These are phyloP conservation scores for Triticum turgidum DNA, from an alignment of 176 grass and related monocot genomes.

Conservation along the genomic window DNA sequence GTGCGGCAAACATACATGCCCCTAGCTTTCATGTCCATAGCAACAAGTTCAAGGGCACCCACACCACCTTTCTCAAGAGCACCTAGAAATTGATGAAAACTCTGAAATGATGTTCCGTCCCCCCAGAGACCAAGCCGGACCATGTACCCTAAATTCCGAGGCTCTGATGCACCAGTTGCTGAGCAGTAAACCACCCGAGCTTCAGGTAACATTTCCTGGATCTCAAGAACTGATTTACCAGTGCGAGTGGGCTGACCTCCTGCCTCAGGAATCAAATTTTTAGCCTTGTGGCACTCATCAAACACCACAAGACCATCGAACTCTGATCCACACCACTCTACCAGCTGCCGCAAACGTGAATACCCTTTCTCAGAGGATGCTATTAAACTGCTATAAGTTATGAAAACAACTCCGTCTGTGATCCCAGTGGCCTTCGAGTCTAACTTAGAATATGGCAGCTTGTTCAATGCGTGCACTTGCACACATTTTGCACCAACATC, in stretches of 20 bases:
- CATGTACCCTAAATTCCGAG: constrained; percentile 96
- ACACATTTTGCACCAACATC: constrained; percentile 94
- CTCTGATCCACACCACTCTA: constrained; percentile 83
- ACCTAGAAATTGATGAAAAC: constrained; percentile 76
- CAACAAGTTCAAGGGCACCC: constrained; percentile 96
- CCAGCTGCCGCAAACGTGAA: constrained; percentile 86
- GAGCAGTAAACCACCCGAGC: constrained; percentile 92
- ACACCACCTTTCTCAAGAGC: constrained; percentile 99
- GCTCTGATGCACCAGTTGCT: constrained; percentile 94
- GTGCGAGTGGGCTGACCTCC: constrained; percentile 83
- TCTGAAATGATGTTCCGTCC: constrained; percentile 70
- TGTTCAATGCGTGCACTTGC: constrained; percentile 95
- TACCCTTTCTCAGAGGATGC: constrained; percentile 89
- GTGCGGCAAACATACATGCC: constrained; percentile 97
- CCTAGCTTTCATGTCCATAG: constrained; percentile 99
- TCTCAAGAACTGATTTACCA: constrained; percentile 86
- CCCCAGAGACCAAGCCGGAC: constrained; percentile 94
- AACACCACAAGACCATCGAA: constrained; percentile 91
- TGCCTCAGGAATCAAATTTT: constrained; percentile 87
- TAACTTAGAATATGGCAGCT: constrained; percentile 90
- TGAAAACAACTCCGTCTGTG: constrained; percentile 84
- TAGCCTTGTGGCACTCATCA: constrained; percentile 99
- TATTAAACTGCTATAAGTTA: constrained; percentile 99
- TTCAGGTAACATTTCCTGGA: constrained; percentile 78
- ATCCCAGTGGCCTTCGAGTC: constrained; percentile 91